Evolutionary conservation across 352 stramenopile genomes (phyloP).

Genomic region (Phytopythium helicoides): DNA sequence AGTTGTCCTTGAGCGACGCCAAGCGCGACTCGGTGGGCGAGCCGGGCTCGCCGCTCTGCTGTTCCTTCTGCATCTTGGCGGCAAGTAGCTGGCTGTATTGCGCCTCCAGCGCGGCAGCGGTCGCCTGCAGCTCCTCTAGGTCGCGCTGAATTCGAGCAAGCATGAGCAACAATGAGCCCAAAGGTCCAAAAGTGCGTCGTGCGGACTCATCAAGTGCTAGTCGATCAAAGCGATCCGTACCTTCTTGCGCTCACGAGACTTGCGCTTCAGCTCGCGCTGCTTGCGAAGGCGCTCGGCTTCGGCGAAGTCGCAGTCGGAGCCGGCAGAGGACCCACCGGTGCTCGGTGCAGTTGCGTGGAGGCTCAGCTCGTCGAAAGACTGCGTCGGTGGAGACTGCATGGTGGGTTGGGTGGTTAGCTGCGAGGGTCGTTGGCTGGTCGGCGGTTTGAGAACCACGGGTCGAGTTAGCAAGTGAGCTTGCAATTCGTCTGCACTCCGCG

Average conservation of each 20-base stretch:
- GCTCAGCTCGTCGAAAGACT: conserved; percentile 3
- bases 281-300: conserved; percentile 39
- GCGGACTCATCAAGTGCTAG: not conserved
- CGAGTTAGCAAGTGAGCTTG: too few relatives aligned
- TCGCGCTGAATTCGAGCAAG: conserved; percentile 17
- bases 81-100: conserved; percentile 39
- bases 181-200: not conserved
- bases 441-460: too few relatives aligned
- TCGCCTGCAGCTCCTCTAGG: conserved; percentile 33
- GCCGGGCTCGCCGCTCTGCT: conserved; percentile 6
- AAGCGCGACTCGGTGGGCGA: conserved; percentile 28
- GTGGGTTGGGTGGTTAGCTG: not conserved
- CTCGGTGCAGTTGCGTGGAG: not conserved
- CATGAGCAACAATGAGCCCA: not conserved
- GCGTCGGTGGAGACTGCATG: conserved; percentile 5
- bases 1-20: conserved; percentile 34
- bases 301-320: conserved; percentile 7
- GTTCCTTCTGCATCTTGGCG: conserved; percentile 19
- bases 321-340: not conserved
- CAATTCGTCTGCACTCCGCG: too few relatives aligned
- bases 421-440: too few relatives aligned
- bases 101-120: conserved; percentile 28
- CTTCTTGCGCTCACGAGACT: conserved; percentile 44
- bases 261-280: conserved; percentile 43
- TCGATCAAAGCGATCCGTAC: conserved; percentile 8